Conservation (phyloP, 2,329 filamentous ascomycete genomes). For the Mycosphaerella arachidis region DNA sequence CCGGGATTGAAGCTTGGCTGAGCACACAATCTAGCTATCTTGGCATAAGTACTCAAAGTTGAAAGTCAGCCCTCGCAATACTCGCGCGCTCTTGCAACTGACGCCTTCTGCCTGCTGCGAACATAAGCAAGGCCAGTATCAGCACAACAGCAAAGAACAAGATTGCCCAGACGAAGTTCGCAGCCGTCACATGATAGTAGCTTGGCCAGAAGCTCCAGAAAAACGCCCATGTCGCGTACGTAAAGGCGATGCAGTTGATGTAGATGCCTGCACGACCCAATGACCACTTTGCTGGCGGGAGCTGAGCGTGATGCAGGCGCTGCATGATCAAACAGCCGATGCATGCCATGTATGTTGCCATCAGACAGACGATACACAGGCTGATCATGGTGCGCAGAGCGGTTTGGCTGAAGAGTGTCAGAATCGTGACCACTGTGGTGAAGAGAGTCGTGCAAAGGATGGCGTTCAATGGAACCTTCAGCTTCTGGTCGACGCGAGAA, state of each 20-base stretch:
- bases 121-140: neutral
- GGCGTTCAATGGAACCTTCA: slow-evolving; percentile 27
- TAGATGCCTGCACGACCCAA: slow-evolving; percentile 36
- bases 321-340: slow-evolving; percentile 37
- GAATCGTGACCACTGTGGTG: slow-evolving; percentile 28
- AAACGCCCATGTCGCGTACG: slow-evolving; percentile 34
- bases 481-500: slow-evolving; percentile 19
- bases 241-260: slow-evolving; percentile 35
- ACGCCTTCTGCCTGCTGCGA: neutral
- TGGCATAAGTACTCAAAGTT: neutral
- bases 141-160: slow-evolving; percentile 37
- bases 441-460: slow-evolving; percentile 29
- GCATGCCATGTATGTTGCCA: slow-evolving; percentile 40
- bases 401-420: slow-evolving; percentile 35
- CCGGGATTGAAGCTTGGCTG: neutral
- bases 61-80: neutral
- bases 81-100: neutral
- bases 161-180: slow-evolving; percentile 50
- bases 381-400: slow-evolving; percentile 42
- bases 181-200: slow-evolving; percentile 31
- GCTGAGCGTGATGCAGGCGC: slow-evolving; percentile 32
- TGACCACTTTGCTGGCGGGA: slow-evolving; percentile 37
- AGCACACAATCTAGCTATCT: neutral
- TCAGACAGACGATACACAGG: slow-evolving; percentile 37
- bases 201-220: slow-evolving; percentile 43